These are phyloP conservation scores for Trichoderma parareesei DNA, from an alignment of 495 filamentous ascomycete genomes.

Conservation along the genomic window DNA sequence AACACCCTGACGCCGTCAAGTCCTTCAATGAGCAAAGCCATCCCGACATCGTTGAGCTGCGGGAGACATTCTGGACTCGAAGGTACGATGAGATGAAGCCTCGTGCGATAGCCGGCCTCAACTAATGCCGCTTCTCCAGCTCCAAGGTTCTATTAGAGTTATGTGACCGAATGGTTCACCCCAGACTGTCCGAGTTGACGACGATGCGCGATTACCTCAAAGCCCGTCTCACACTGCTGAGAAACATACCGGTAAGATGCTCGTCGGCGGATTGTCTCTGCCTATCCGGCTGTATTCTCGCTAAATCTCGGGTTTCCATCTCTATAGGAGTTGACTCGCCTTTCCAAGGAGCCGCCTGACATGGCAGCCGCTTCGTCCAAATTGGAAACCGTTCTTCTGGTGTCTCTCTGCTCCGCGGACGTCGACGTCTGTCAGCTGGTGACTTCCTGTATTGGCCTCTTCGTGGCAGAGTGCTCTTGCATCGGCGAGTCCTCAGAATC, in stretches of 20 bases:
- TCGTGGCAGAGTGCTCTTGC: constrained; percentile 50
- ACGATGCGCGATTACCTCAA: constrained; percentile 46
- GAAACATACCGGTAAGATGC: constrained; percentile 34
- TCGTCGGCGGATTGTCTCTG: too few relatives aligned
- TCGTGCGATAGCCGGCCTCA: constrained; percentile 4
- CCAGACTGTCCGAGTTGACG: constrained; percentile 31
- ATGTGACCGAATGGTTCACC: constrained; percentile 37
- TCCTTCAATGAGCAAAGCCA: neutral
- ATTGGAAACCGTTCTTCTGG: constrained; percentile 51
- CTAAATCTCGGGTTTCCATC: neutral
- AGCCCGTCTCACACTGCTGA: constrained; percentile 38
- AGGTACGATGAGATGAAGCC: constrained; percentile 36
- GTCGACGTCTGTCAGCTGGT: constrained; percentile 54
- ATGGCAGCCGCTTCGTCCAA: constrained; percentile 38
- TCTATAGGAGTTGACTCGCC: constrained; percentile 36
- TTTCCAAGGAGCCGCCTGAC: constrained; percentile 42
- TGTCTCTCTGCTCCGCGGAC: constrained; percentile 54
- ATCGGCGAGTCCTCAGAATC: constrained; percentile 42
- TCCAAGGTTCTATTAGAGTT: constrained; percentile 43
- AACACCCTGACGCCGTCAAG: constrained; percentile 18
- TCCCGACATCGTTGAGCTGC: constrained; percentile 20
- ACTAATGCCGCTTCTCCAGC: constrained; percentile 19
- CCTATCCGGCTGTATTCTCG: too few relatives aligned
- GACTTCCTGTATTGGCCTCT: constrained; percentile 52
- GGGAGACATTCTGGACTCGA: constrained; percentile 43